Evolutionary conservation across 208 protist genomes (phyloP), one percentile per base, ranked within the genome.

Genomic region (Vickermania ingenoplastis): DNA sequence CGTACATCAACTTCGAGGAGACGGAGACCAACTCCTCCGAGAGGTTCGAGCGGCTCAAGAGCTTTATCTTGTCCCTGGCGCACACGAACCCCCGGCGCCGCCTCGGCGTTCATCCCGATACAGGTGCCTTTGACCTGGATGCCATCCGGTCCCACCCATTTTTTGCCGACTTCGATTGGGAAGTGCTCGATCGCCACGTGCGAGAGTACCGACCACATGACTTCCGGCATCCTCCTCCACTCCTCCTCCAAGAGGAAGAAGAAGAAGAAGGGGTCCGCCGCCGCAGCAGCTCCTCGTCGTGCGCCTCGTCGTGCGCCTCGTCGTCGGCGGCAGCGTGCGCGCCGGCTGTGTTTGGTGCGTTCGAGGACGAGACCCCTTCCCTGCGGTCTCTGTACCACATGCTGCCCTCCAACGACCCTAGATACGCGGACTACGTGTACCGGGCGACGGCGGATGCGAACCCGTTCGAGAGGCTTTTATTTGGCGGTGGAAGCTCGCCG

Each of bases 361-460:
- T 48, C 17, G 59, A 61, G 0, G 79, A 83, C 30, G 53, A 69
- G 1, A 80, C 81, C 0, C 53, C 62, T 1, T 89, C 84, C 1
- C 75, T 94, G 26, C 31, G 68, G 31, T 13, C 65, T 1, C 58
- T 51, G 45, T 94, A 94, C 53, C 73, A 84, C 57, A 28, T 30
- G 2, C 49, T 65, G 17, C 87, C 87, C 1, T 72, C 75, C 41
- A 85, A 91, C 55, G 67, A 81, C 59, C 41, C 53, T 5, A 31
- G 61, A 21, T 94, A 94, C 67, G 81, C 81, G 5, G 77, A 86
- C 60, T 94, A 94, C 49, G 80, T 91, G 22, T 91, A 87, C 73
- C 57, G 59, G 29, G 77, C 70, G 11, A 89, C 87, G 14, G 81
- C 87, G 0, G 87, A 94, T 56, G 77, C 69, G 1, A 91, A 91